phyloP scores from a whole-genome alignment of 2,329 filamentous ascomycete species.

The Trichoderma simmonsii region DNA sequence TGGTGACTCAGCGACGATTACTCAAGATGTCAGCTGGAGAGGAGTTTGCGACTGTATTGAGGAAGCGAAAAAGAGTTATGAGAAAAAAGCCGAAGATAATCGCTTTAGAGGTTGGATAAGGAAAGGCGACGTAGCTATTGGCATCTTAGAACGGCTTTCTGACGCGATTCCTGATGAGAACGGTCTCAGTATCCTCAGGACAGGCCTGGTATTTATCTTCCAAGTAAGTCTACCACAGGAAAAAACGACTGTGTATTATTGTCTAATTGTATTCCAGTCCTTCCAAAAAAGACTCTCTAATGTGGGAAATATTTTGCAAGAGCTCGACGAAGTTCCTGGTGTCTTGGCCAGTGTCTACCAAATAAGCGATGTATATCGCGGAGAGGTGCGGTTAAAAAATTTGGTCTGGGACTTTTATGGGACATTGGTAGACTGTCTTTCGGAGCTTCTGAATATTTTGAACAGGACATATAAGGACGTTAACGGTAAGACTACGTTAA shows the following conservation, averaged over 20 bases:
- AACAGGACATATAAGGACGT: neutral
- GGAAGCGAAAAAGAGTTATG: neutral
- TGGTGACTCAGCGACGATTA: neutral
- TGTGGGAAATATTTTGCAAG: conserved; percentile 6
- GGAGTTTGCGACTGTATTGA: neutral
- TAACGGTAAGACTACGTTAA: neutral
- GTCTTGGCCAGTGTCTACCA: conserved; percentile 7
- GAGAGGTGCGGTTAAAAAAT: neutral
- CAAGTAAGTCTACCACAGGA: neutral
- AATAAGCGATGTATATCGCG: neutral
- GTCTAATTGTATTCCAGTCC: neutral
- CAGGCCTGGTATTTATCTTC: neutral
- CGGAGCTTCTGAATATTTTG: neutral
- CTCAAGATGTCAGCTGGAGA: neutral
- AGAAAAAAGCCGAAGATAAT: neutral
- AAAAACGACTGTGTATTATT: neutral
- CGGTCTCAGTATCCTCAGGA: conserved; percentile 2
- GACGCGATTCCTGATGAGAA: conserved; percentile 1
- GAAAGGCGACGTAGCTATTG: conserved; percentile 1
- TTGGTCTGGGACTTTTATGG: conserved; percentile 13
- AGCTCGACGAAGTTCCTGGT: neutral
- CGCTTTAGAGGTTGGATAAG: conserved; percentile 4
- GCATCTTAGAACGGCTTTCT: conserved; percentile 8
- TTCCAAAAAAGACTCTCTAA: conserved; percentile 9
- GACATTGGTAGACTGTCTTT: conserved; percentile 1